A percentile compares a stretch with the other conserved stretches of the same genome.
Evolutionary conservation across 2,329 filamentous ascomycete species (phyloP).

Genomic region (Fonsecaea nubica): DNA sequence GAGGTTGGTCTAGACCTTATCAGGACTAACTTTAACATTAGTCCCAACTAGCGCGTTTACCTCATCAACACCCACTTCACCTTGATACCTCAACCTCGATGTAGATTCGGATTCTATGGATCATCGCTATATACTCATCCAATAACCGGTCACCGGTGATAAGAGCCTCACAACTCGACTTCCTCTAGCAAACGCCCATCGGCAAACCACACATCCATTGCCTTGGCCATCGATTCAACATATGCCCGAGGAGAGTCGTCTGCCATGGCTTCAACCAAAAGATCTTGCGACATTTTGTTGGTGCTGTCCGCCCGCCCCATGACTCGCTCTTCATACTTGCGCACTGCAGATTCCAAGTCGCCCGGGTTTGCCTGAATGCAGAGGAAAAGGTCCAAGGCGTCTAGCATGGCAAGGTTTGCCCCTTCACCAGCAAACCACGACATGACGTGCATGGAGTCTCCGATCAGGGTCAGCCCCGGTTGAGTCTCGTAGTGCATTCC

Average conservation of each 20-base stretch:
- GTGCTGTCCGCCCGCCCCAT: conserved; percentile 9
- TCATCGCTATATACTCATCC: not conserved
- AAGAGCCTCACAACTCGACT: not conserved
- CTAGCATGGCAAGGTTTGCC: conserved; percentile 12
- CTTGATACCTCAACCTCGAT: not conserved
- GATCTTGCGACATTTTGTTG: conserved; percentile 18
- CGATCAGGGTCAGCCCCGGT: conserved; percentile 6
- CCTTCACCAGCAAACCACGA: conserved; percentile 14
- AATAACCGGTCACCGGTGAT: not conserved
- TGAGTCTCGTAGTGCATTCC: conserved; percentile 2
- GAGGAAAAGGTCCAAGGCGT: conserved; percentile 5
- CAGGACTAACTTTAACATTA: not conserved
- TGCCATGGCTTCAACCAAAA: conserved; percentile 14
- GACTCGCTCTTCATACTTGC: conserved; percentile 14
- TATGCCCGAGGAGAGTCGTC: conserved; percentile 10
- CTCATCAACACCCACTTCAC: not conserved
- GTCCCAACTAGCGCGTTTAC: not conserved
- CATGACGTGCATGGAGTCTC: conserved; percentile 15
- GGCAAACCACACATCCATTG: conserved; percentile 16
- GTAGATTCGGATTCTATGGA: not conserved
- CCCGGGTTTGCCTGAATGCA: not conserved
- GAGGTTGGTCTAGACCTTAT: not conserved
- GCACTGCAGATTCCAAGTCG: not conserved
- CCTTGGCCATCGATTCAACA: conserved; percentile 16
- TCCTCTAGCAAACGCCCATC: conserved; percentile 10